phyloP scores from a whole-genome alignment of 148 eudicot species.

The Fagopyrum tataricum region DNA sequence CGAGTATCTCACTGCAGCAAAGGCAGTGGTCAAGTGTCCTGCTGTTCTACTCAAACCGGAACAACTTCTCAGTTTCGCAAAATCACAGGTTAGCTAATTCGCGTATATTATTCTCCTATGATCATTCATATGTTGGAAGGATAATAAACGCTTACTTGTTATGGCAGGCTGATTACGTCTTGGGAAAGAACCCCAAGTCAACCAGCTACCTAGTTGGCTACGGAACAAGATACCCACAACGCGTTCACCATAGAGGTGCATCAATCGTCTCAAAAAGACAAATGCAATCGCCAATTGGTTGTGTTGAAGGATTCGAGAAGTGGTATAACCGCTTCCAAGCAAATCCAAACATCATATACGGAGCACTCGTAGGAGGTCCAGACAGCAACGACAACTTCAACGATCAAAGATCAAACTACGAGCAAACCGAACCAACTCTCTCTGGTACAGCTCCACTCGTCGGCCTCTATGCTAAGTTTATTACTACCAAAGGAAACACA shows the following conservation, averaged over 20 bases:
- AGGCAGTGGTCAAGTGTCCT: slow-evolving; percentile 25
- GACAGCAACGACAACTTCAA: slow-evolving; percentile 35
- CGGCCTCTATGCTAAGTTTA: slow-evolving; percentile 64
- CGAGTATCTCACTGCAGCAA: slow-evolving; percentile 26
- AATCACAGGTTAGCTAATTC: slow-evolving; percentile 46
- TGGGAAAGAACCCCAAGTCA: slow-evolving; percentile 76
- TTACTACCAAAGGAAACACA: slow-evolving; percentile 20
- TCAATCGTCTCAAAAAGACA: slow-evolving; percentile 48
- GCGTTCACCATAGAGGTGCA: slow-evolving; percentile 84
- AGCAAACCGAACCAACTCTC: slow-evolving; percentile 73
- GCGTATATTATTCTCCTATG: no score
- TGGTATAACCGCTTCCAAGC: slow-evolving; percentile 53
- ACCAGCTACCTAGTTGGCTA: slow-evolving; percentile 82
- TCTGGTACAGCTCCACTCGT: slow-evolving; percentile 74
- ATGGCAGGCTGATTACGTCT: slow-evolving; percentile 68
- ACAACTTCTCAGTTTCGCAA: slow-evolving; percentile 45
- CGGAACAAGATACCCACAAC: slow-evolving; percentile 59
- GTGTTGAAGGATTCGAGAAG: slow-evolving; percentile 63
- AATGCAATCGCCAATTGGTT: slow-evolving; percentile 37
- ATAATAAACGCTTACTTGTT: not conserved
- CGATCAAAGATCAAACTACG: slow-evolving; percentile 61
- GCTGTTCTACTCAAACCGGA: slow-evolving; percentile 21
- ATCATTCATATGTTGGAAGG: no score
- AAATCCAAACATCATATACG: slow-evolving; percentile 61
- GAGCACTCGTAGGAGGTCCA: slow-evolving; percentile 86